A percentile compares a stretch with the other conserved stretches of the same genome.
These are phyloP conservation scores for Colletotrichum zoysiae DNA, from an alignment of 2,329 filamentous ascomycete genomes.

Conservation along the genomic window DNA sequence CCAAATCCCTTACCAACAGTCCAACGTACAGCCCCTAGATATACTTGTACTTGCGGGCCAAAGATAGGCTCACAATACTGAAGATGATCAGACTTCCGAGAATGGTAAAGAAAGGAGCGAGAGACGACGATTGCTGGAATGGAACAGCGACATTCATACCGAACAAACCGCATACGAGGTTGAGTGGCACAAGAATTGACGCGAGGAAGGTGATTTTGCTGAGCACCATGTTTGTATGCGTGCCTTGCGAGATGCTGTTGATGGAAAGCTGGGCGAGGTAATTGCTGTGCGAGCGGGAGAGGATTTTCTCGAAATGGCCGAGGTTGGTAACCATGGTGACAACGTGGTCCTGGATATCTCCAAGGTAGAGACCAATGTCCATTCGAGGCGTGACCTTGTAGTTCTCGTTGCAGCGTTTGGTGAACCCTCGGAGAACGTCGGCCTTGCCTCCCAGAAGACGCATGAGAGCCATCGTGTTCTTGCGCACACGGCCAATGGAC, in stretches of 20 bases:
- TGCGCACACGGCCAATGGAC: constrained; percentile 89
- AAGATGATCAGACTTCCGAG: constrained; percentile 66
- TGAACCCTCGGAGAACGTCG: constrained; percentile 97
- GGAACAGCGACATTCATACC: constrained; percentile 89
- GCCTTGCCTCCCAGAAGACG: constrained; percentile 95
- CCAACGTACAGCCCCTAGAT: constrained; percentile 52
- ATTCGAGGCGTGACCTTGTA: constrained; percentile 95
- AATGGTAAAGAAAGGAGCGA: constrained; percentile 68
- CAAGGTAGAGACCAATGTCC: constrained; percentile 95
- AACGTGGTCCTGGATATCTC: constrained; percentile 98
- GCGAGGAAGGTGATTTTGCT: constrained; percentile 96
- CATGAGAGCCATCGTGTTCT: constrained; percentile 94
- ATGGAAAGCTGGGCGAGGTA: constrained; percentile 96
- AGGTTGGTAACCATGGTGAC: constrained; percentile 99
- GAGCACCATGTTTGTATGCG: constrained; percentile 87
- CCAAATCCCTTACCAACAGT: too few relatives aligned
- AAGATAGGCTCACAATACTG: constrained; percentile 59
- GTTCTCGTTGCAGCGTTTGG: constrained; percentile 98
- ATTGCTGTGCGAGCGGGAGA: constrained; percentile 93
- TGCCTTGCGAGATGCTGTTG: constrained; percentile 89
- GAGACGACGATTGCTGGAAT: constrained; percentile 64
- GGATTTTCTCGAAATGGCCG: constrained; percentile 96
- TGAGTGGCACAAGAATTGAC: constrained; percentile 95
- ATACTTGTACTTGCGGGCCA: constrained; percentile 60
- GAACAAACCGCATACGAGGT: constrained; percentile 88